These are phyloP conservation scores for Salix dunnii DNA, from an alignment of 345 rosid genomes.

Conservation along the genomic window DNA sequence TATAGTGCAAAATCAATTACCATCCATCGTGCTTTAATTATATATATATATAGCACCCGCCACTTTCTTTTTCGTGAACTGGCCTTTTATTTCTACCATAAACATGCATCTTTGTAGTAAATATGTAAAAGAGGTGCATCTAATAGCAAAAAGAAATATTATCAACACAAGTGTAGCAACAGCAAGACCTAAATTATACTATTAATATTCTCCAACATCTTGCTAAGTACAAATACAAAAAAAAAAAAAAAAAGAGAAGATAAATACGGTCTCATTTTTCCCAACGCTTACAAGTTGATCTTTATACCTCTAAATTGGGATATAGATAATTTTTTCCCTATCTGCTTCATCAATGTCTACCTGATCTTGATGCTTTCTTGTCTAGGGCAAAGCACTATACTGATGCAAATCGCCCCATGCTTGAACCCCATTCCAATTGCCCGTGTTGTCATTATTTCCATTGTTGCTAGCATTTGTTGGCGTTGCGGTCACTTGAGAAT, in stretches of 20 bases:
- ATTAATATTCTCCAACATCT: slow-evolving; percentile 25
- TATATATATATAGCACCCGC: not conserved
- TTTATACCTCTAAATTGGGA: not conserved
- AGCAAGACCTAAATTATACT: slow-evolving; percentile 1
- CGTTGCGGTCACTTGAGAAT: slow-evolving; percentile 36
- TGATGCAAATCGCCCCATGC: slow-evolving; percentile 49
- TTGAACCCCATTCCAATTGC: slow-evolving; percentile 40
- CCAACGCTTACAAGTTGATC: slow-evolving; percentile 26
- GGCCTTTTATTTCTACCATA: slow-evolving; percentile 17
- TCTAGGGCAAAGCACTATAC: slow-evolving; percentile 46
- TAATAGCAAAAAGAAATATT: too few species aligned
- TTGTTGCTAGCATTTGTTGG: slow-evolving; percentile 34
- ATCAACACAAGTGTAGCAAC: not conserved
- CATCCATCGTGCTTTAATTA: too few species aligned
- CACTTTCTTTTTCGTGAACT: not conserved
- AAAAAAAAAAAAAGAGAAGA: slow-evolving; percentile 9
- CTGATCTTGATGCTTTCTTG: slow-evolving; percentile 11
- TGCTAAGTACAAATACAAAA: not conserved
- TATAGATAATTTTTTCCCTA: not conserved
- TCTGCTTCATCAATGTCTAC: slow-evolving; percentile 3
- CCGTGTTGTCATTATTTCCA: slow-evolving; percentile 21
- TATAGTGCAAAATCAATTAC: too few species aligned
- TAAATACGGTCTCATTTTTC: slow-evolving; percentile 4
- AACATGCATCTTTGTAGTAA: slow-evolving; percentile 11
- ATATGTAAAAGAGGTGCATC: slow-evolving; percentile 1